Evolutionary conservation across 768 basidiomycete species (phyloP).

Genomic region (Lactifluus piperatus): DNA sequence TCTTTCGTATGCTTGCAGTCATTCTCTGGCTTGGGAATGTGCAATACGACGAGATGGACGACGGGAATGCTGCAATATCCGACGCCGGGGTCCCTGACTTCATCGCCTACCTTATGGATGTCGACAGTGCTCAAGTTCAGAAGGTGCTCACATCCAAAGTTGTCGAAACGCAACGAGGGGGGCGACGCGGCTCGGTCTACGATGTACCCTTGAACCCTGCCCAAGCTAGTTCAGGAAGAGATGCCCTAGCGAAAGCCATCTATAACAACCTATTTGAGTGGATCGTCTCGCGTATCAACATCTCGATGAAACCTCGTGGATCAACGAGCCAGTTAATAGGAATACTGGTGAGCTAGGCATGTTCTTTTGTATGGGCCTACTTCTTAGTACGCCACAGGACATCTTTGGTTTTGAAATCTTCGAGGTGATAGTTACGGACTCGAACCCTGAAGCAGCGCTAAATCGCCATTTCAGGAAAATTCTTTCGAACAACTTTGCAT

Average conservation of each 20-base stretch:
- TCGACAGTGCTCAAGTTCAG: slow-evolving; percentile 66
- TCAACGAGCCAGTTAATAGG: slow-evolving; percentile 78
- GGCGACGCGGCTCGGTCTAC: slow-evolving; percentile 91
- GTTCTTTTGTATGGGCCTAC: background rate
- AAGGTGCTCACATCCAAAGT: slow-evolving; percentile 81
- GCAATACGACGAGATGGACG: slow-evolving; percentile 79
- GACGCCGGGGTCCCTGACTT: slow-evolving; percentile 93
- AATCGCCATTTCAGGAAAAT: slow-evolving; percentile 53
- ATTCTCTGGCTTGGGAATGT: slow-evolving; percentile 97
- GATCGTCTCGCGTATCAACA: slow-evolving; percentile 94
- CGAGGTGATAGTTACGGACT: slow-evolving; percentile 41
- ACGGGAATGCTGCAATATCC: slow-evolving; percentile 74
- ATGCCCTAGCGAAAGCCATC: slow-evolving; percentile 91
- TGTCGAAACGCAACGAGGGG: slow-evolving; percentile 89
- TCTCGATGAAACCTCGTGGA: slow-evolving; percentile 87
- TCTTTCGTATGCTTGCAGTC: slow-evolving; percentile 86
- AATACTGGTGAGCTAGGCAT: slow-evolving; percentile 54
- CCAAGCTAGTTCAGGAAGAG: slow-evolving; percentile 81
- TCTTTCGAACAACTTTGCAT: slow-evolving; percentile 98
- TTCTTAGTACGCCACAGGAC: slow-evolving; percentile 42
- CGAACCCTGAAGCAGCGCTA: background rate
- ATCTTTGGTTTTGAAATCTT: slow-evolving; percentile 99
- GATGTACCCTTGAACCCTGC: slow-evolving; percentile 92
- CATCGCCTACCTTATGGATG: slow-evolving; percentile 89
- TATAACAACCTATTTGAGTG: slow-evolving; percentile 99